Evolutionary conservation across 2,329 filamentous ascomycete species (phyloP), one percentile per base, ranked within the genome.

Genomic region (Pseudocercospora pini-densiflorae): DNA sequence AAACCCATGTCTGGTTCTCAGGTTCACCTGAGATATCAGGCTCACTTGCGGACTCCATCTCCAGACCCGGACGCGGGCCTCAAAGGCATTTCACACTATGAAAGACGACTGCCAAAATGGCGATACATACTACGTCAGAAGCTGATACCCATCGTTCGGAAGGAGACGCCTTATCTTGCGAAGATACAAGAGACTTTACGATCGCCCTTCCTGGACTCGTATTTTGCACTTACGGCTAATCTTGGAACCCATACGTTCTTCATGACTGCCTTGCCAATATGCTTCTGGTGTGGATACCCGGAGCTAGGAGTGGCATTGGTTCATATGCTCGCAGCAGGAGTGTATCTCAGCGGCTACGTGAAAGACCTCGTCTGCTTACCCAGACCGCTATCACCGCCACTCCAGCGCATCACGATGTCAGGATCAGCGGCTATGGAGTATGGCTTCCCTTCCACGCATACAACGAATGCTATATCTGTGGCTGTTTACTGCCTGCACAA

Each of bases 161-260:
- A 90, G 90, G 95, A 99, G 83, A 99, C 95, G 31, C 94, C 94
- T 1, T 95, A 97, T 80, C 89, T 99, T 19, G 94, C 94, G 64
- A 90, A 88, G 82, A 82, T 97, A 76, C 95, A 99, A 84, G 86
- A 90, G 72, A 88, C 84, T 77, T 80, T 94, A 77, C 91, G 94
- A 75, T 90, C 92, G 21, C 92, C 93, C 0, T 87, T 91, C 8
- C 89, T 98, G 75, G 95, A 99, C 80, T 92, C 92, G 69, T 99
- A 97, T 83, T 99, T 99, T 80, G 94, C 95, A 59, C 92, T 96
- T 71, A 97, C 94, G 0, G 95, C 95, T 70, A 99, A 98, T 79
- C 87, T 98, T 63, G 93, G 95, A 71, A 99, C 95, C 0, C 95
- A 99, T 81, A 99, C 95, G 0, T 98, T 97, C 83, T 99, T 97